Evolutionary conservation across 2,329 filamentous ascomycete species (phyloP).

Genomic region (Byssochlamys sp.): DNA sequence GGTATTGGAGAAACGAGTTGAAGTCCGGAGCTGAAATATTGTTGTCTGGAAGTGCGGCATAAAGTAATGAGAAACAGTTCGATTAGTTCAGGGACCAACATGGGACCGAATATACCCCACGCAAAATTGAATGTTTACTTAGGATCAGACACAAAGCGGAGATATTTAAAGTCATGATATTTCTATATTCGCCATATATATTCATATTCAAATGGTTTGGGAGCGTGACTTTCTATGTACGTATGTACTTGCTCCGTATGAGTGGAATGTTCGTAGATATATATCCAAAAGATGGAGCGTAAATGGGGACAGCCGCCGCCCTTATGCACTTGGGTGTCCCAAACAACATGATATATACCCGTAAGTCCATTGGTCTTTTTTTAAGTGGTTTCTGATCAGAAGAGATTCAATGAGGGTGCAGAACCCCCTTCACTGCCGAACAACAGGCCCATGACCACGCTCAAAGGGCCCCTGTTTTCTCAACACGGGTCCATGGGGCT

Average conservation of each 20-base stretch:
- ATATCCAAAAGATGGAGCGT: background rate
- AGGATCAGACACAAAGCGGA: background rate
- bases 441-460: conserved; percentile 26
- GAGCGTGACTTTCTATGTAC: background rate
- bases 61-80: too few relatives aligned
- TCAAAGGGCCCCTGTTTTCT: conserved; percentile 19
- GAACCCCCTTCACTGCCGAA: conserved; percentile 11
- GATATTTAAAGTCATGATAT: background rate
- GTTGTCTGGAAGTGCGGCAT: background rate
- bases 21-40: conserved; percentile 27
- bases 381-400: background rate
- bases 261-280: background rate
- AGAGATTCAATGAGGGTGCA: background rate
- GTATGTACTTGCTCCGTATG: background rate
- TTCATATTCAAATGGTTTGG: background rate
- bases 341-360: too few relatives aligned
- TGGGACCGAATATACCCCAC: too few relatives aligned
- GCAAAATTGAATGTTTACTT: background rate
- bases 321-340: background rate
- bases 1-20: conserved; percentile 37
- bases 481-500: background rate
- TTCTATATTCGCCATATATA: background rate
- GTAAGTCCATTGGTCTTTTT: too few relatives aligned
- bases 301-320: background rate
- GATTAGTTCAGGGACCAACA: too few relatives aligned